These are phyloP conservation scores for Solanum verrucosum DNA, from an alignment of 257 asterid genomes.

Conservation along the genomic window DNA sequence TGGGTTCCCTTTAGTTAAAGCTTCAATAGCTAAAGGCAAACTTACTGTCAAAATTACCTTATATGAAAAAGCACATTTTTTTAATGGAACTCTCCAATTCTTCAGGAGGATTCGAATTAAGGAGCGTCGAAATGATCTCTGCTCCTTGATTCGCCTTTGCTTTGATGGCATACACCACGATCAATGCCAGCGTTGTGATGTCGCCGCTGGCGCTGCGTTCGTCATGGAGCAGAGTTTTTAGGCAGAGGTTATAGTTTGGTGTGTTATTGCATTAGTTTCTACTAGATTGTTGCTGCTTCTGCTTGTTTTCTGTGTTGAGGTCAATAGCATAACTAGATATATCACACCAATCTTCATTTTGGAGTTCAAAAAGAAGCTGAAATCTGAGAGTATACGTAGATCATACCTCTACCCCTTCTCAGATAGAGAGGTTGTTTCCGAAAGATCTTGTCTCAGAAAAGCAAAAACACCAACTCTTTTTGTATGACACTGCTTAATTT, in stretches of 20 bases:
- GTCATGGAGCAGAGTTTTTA: constrained; percentile 20
- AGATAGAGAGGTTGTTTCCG: not conserved
- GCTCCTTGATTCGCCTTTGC: not conserved
- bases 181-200: constrained; percentile 3
- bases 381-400: not conserved
- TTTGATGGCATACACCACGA: constrained; percentile 9
- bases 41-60: not conserved
- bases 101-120: not conserved
- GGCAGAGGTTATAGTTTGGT: constrained; percentile 50
- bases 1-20: constrained; percentile 17
- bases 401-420: not conserved
- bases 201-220: constrained; percentile 19
- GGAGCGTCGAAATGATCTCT: not conserved
- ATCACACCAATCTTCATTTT: not conserved
- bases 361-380: not conserved
- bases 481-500: not conserved
- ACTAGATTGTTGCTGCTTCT: too few species aligned
- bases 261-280: constrained; percentile 44
- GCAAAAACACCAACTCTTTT: not conserved
- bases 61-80: not conserved
- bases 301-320: not conserved
- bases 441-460: not conserved
- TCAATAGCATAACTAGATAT: not conserved
- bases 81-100: not conserved
- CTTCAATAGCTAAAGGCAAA: constrained; percentile 14